Evolutionary conservation across 2,329 filamentous ascomycete species (phyloP), one percentile per base, ranked within the genome.

Genomic region (Didymella glomerata): DNA sequence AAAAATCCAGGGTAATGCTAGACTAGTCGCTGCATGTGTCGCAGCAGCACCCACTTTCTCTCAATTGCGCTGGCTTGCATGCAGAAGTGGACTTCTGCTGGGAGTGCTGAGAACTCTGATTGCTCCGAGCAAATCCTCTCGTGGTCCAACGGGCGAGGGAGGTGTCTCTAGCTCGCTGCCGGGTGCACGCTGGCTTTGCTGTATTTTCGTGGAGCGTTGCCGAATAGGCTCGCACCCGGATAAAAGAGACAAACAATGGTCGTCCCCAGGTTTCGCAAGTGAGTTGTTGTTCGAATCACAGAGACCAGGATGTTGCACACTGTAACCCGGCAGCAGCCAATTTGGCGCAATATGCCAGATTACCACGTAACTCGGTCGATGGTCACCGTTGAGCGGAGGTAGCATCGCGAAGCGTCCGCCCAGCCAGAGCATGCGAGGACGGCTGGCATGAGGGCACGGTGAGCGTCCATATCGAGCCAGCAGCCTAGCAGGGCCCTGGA

Each of bases 261-360:
- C 46, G 53, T 65, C 61, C 57, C 63, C 62, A 61, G 66, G 71
- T 73, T 71, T 70, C 68, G 70, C 71, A 72, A 65, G 61, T 64
- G 49, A 69, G 65, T 50, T 59, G 61, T 61, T 69, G 50, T 59
- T 59, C 56, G 56, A 59, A 59, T 54, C 50, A 54, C 50, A 41
- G 51, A 32, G 13, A 41, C n/a, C 47, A 42, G 67, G 63, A 57
- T 61, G 70, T 75, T 59, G 70, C 70, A 76, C 72, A 68, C 62
- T 69, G 70, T 71, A 67, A 72, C 47, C 56, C 25, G 49, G 47
- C 46, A 47, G 46, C 50, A 48, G 47, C 56, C 50, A 47, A 73
- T 74, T 72, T 73, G 66, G 71, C 65, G 68, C 64, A 74, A 71
- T 72, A 64, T 65, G 66, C 60, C 68, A 72, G 63, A 73, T 70